phyloP scores from a whole-genome alignment of 176 grass and related monocot genomes.

The Aegilops umbellulata region DNA sequence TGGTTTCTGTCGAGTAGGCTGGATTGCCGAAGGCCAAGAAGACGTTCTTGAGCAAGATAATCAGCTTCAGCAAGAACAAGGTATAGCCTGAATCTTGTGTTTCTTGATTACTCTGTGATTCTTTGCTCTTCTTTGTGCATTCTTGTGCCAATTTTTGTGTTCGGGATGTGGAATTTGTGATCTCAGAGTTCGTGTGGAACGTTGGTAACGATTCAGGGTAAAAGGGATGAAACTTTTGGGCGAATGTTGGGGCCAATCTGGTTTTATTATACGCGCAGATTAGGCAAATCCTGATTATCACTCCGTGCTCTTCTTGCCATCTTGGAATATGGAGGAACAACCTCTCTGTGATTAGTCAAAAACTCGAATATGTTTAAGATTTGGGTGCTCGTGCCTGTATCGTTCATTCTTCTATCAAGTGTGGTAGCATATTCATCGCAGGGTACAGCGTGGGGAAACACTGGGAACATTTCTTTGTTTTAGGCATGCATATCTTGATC shows the following conservation, averaged over 20 bases:
- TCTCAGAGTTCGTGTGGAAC: neutral
- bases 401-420: neutral
- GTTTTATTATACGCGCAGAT: neutral
- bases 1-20: constrained; percentile 4
- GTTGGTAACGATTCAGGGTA: neutral
- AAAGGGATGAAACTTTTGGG: neutral
- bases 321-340: too few species aligned
- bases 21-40: neutral
- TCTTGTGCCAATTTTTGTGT: neutral
- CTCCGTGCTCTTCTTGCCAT: neutral
- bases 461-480: neutral
- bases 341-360: neutral
- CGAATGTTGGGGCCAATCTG: neutral
- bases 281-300: neutral
- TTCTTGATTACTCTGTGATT: neutral
- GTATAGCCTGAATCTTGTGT: neutral
- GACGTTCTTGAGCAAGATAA: too few species aligned
- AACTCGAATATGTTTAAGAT: neutral
- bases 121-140: neutral
- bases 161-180: neutral
- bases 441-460: neutral
- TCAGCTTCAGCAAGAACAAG: neutral
- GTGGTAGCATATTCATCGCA: neutral
- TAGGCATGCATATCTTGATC: neutral
- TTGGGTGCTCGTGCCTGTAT: neutral